These are phyloP conservation scores for Hypoxylon cercidicola DNA, from an alignment of 495 filamentous ascomycete genomes.

Conservation along the genomic window DNA sequence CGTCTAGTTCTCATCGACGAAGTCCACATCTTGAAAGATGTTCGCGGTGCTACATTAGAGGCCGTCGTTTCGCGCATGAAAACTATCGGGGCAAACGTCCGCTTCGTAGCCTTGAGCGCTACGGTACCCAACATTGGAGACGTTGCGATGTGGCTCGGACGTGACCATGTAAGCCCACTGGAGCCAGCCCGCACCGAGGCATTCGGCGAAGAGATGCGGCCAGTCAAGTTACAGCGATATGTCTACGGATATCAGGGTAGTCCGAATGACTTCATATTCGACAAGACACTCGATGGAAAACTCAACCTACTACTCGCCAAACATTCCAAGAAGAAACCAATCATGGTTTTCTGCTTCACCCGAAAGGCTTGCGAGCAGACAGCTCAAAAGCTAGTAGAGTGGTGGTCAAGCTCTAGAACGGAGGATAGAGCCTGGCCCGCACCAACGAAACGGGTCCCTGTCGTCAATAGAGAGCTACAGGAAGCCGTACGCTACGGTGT, in stretches of 20 bases:
- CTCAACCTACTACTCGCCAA: slow-evolving; percentile 78
- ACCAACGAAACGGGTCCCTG: slow-evolving; percentile 64
- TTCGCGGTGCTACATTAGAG: slow-evolving; percentile 88
- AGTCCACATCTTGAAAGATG: slow-evolving; percentile 93
- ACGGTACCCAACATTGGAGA: slow-evolving; percentile 94
- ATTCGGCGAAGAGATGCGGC: slow-evolving; percentile 94
- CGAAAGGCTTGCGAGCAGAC: slow-evolving; percentile 80
- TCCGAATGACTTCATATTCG: slow-evolving; percentile 87
- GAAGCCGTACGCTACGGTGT: slow-evolving; percentile 75
- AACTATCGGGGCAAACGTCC: slow-evolving; percentile 83
- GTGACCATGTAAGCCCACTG: slow-evolving; percentile 70
- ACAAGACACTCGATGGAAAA: slow-evolving; percentile 79
- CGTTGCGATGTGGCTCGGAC: slow-evolving; percentile 92
- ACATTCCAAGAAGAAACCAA: slow-evolving; percentile 83
- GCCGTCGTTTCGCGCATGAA: slow-evolving; percentile 99
- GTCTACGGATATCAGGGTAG: slow-evolving; percentile 76
- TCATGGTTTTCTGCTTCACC: slow-evolving; percentile 93
- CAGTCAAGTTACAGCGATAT: slow-evolving; percentile 85
- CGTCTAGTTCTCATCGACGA: slow-evolving; percentile 96
- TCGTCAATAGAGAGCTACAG: slow-evolving; percentile 70
- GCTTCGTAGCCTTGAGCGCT: slow-evolving; percentile 92
- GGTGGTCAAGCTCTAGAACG: slow-evolving; percentile 67
- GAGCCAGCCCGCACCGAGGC: slow-evolving; percentile 76
- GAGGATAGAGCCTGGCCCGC: slow-evolving; percentile 74
- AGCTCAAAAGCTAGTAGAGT: slow-evolving; percentile 75